Evolutionary conservation across 176 grass and related monocot species (phyloP).

Genomic region (Musa acuminata): DNA sequence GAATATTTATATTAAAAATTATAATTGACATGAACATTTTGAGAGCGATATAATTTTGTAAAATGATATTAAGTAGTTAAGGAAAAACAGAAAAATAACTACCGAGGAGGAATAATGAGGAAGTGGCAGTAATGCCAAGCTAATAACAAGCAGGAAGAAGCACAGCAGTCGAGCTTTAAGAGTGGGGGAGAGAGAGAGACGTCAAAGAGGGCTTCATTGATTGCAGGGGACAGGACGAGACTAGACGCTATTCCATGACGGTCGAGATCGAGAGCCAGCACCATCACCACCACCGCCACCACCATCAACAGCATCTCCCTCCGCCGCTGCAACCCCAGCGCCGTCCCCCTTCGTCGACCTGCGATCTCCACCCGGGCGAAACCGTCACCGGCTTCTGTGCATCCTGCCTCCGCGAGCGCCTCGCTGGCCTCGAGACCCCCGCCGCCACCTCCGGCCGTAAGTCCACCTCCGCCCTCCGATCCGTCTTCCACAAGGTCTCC

Average conservation of each 20-base stretch:
- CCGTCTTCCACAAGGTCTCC: constrained; percentile 50
- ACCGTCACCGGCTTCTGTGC: constrained; percentile 77
- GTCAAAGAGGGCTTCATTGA: neutral
- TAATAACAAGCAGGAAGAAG: neutral
- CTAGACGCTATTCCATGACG: neutral
- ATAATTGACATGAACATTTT: too few species aligned
- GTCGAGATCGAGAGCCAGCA: neutral
- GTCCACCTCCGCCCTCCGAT: constrained; percentile 81
- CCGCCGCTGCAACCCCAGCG: constrained; percentile 45
- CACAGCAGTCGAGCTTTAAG: neutral
- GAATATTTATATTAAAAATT: too few species aligned
- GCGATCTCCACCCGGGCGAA: constrained; percentile 86
- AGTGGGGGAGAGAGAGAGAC: neutral
- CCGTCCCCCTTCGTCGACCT: constrained; percentile 30
- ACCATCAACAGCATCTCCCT: neutral
- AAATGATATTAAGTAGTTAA: too few species aligned
- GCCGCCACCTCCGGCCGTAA: constrained; percentile 43
- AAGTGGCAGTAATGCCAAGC: too few species aligned
- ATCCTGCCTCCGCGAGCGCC: constrained; percentile 87
- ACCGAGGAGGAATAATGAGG: too few species aligned
- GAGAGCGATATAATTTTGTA: too few species aligned
- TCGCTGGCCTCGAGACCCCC: constrained; percentile 64
- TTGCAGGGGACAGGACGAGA: neutral
- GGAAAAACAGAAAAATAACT: too few species aligned
- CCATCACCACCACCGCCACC: neutral